Evolutionary conservation across 306 rosid genomes (phyloP), one percentile per base, ranked within the genome.

Genomic region (Albizia julibrissin): DNA sequence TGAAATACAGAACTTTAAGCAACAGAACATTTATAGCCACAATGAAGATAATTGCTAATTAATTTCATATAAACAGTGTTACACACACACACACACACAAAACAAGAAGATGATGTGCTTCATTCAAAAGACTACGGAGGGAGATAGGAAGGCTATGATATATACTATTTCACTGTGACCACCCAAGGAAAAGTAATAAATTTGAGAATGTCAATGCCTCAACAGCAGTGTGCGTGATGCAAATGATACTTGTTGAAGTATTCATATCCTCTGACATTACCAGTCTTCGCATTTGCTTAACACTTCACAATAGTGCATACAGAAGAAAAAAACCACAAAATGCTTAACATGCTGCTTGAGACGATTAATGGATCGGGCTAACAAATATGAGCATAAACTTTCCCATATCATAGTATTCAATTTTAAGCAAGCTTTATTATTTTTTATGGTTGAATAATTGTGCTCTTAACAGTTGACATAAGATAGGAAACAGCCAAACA

Each of bases 1-100:
- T 95, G 89, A 82, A 86, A 84, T 65, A 80, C 27, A 79, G 59
- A 80, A 24, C 46, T 68, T 71, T 76, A 13, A 72, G 73, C 10
- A 26, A 50, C 16, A 24, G 33, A 52, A 72, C 15, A 73, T 39
- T 79, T 52, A 74, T 24, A 56, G 54, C 72, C 75, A 58, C 69
- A 22, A 67, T 27, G 33, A 71, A 73, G 29, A 22, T 16, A 67
- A 42, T 47, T n/a, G 15, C 31, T 10, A 67, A 54, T 47, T 14
- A 46, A 65, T 49, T 59, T 47, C 69, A 47, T 39, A 34, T 12
- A 50, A 68, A 19, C 49, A 77, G 44, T 9, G 56, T 37, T 16
- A 46, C 4, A 52, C 10, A n/a, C 22, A 31, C 5, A 59, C 66
- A 70, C 3, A 11, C 4, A 6, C 26, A 1, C 29, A 34, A 22